Evolutionary conservation across 148 eudicot species (phyloP).

Genomic region (Euryodendron excelsum): DNA sequence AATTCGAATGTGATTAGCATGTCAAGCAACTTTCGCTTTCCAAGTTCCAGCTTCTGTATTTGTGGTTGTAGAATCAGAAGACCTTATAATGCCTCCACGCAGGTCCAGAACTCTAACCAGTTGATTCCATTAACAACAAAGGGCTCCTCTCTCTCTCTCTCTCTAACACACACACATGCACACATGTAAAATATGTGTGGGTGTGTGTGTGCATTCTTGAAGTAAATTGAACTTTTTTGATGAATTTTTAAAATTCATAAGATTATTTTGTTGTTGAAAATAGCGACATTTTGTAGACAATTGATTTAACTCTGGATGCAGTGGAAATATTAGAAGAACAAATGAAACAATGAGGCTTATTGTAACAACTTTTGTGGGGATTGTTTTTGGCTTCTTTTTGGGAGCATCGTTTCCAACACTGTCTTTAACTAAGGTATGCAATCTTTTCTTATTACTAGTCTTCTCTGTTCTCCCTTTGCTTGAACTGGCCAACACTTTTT

Average conservation of each 20-base stretch:
- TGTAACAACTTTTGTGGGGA: conserved; percentile 54
- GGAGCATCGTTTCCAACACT: conserved; percentile 61
- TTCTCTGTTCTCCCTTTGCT: no score
- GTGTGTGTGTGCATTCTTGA: background rate
- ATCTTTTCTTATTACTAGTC: conserved; percentile 7
- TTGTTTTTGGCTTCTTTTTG: conserved; percentile 67
- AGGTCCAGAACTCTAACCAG: conserved; percentile 24
- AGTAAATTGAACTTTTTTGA: background rate
- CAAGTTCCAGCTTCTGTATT: conserved; percentile 11
- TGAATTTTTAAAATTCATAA: background rate
- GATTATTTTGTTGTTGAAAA: background rate
- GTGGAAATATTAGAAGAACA: conserved; percentile 35
- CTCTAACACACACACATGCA: background rate
- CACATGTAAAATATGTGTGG: background rate
- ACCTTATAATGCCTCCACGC: conserved; percentile 26
- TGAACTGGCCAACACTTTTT: no score
- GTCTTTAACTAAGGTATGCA: conserved; percentile 53
- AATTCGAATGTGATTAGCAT: conserved; percentile 18
- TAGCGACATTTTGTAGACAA: background rate
- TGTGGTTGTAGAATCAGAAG: conserved; percentile 15
- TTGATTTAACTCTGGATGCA: conserved; percentile 20
- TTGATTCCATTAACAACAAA: background rate
- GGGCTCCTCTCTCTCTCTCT: background rate
- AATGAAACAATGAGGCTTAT: conserved; percentile 57
- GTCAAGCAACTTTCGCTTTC: conserved; percentile 20